Evolutionary conservation across 1,139 yeast genomes (phyloP).

Genomic region (Blastobotrys arbuscula): DNA sequence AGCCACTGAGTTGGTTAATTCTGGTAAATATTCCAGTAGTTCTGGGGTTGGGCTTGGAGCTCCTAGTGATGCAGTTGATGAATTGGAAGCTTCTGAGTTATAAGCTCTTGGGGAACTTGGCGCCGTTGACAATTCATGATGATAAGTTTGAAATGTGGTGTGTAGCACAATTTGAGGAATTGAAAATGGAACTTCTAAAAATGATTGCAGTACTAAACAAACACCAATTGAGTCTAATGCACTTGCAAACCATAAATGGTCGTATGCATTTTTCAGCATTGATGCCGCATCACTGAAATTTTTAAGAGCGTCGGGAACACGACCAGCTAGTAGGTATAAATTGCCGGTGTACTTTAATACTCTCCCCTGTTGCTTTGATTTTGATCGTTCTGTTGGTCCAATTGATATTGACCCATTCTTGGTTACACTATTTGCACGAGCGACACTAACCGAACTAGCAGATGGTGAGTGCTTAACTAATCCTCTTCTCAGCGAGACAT

Average conservation of each 20-base stretch:
- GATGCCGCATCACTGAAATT: conserved; percentile 68
- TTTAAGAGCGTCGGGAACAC: conserved; percentile 61
- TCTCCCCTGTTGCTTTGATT: conserved; percentile 61
- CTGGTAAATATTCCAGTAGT: conserved; percentile 48
- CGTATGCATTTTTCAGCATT: conserved; percentile 57
- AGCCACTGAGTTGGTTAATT: conserved; percentile 46
- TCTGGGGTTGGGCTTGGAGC: conserved; percentile 17
- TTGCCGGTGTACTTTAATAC: conserved; percentile 71
- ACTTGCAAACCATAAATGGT: conserved; percentile 82
- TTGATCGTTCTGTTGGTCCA: conserved; percentile 45
- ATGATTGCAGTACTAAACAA: conserved; percentile 55
- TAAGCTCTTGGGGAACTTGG: background rate
- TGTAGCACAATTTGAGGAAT: conserved; percentile 47
- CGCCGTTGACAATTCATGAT: background rate
- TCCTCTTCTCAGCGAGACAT: conserved; percentile 15
- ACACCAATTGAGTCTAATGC: conserved; percentile 77
- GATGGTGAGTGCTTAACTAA: conserved; percentile 13
- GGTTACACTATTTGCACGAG: conserved; percentile 15
- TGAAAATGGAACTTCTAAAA: conserved; percentile 53
- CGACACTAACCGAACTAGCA: conserved; percentile 10
- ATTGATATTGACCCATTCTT: conserved; percentile 34
- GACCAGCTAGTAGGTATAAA: conserved; percentile 74
- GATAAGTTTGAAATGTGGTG: conserved; percentile 20
- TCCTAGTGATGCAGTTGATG: background rate
- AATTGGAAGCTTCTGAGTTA: background rate